A percentile compares a stretch with the other conserved stretches of the same genome.
phyloP scores from a whole-genome alignment of 768 basidiomycete genomes.

The Russula olivacea region DNA sequence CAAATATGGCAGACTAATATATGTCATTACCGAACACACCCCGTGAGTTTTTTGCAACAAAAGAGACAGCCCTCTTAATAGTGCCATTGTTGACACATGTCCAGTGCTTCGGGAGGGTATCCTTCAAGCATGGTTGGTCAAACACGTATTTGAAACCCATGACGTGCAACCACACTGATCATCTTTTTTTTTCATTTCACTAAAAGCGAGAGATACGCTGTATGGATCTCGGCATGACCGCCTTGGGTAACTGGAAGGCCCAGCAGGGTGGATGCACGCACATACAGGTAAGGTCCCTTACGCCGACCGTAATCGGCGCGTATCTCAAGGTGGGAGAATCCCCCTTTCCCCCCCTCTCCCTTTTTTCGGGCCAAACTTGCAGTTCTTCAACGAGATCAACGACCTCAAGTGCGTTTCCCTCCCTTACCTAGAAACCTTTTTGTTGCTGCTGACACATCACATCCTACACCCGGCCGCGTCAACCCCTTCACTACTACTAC shows the following conservation, averaged over 20 bases:
- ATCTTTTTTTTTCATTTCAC: constrained; percentile 1
- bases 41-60: constrained; percentile 37
- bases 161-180: constrained; percentile 23
- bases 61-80: neutral
- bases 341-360: neutral
- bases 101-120: constrained; percentile 33
- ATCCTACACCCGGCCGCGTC: too few species aligned
- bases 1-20: constrained; percentile 38
- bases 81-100: constrained; percentile 26
- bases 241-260: constrained; percentile 38
- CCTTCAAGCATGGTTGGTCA: constrained; percentile 32
- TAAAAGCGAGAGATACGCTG: constrained; percentile 39
- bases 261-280: constrained; percentile 38
- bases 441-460: neutral
- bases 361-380: neutral
- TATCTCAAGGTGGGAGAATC: constrained; percentile 13
- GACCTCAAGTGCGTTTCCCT: constrained; percentile 34
- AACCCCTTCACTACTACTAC: too few species aligned
- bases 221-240: constrained; percentile 40
- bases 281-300: constrained; percentile 34
- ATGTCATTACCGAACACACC: constrained; percentile 39
- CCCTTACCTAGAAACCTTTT: neutral
- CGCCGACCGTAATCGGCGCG: constrained; percentile 7
- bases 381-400: constrained; percentile 40
- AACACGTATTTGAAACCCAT: neutral